Evolutionary conservation across 805 yeast species (phyloP), one percentile per base, ranked within the genome.

Genomic region (Candida rishiriensis): DNA sequence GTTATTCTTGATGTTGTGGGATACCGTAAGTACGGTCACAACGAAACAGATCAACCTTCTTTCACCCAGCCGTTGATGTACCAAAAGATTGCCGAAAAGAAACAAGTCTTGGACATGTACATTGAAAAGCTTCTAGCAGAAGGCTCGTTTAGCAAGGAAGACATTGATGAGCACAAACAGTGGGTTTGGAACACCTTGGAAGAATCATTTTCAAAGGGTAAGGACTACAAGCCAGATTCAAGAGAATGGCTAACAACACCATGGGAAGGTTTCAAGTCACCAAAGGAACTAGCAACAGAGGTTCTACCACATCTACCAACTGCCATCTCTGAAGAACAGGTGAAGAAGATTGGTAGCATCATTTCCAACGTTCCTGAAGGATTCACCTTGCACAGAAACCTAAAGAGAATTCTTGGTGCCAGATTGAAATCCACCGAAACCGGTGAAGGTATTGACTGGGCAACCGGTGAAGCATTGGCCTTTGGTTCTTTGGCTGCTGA

Each of bases 21-120:
- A 68, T 93, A 93, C 86, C 83, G 99, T 73, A 91, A 90, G 70
- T 81, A 93, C 67, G 99, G 99, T 66, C 99, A 93, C 78, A 93
- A 93, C 69, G 99, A 93, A 78, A 93, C 98, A 53, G 99, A 93
- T 72, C 99, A 93, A 75, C 99, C 99, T 47, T 75, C 95, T 31
- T 93, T 93, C 79, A 93, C 99, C 38, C 99, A 93, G 72, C 99
- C 99, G 41, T 72, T 89, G 61, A 93, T 93, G 99, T 93, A 93
- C 77, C 73, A 87, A 67, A 79, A 79, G 72, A 87, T 93, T 64
- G 89, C 91, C 44, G 76, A 86, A 67, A 91, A 90, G 84, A 79
- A 83, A 66, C 83, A 89, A 42, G 96, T 90, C 39, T 76, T 93
- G 57, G 96, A 90, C 59, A 78, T 81, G 64, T 93, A 93, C 75